Conservation (phyloP, 352 stramenopile species). For the Globisporangium nagaii region DNA sequence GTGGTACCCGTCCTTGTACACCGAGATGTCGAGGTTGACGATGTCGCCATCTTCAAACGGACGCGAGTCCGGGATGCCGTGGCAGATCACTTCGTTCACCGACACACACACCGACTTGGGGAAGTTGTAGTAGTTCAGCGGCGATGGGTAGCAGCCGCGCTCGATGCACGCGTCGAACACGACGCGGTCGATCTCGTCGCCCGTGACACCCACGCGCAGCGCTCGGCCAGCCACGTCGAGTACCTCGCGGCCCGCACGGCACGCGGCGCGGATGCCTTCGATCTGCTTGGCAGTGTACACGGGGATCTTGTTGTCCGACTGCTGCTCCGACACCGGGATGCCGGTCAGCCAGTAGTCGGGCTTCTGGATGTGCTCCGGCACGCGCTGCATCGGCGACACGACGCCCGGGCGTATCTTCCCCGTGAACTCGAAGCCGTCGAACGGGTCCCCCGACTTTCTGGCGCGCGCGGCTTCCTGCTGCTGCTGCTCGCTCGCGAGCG, state of each 20-base stretch:
- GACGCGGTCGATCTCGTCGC: conserved; percentile 96
- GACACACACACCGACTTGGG: conserved; percentile 90
- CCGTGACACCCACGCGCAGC: conserved; percentile 89
- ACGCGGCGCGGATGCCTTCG: conserved; percentile 89
- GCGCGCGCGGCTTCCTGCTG: neutral
- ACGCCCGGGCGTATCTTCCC: conserved; percentile 78
- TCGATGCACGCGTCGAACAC: conserved; percentile 93
- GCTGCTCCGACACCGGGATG: conserved; percentile 59
- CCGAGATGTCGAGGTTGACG: conserved; percentile 98
- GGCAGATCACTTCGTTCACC: conserved; percentile 96
- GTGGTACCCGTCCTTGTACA: conserved; percentile 97
- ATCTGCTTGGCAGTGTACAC: conserved; percentile 94
- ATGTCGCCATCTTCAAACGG: conserved; percentile 96
- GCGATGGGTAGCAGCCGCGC: conserved; percentile 93
- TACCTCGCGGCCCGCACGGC: conserved; percentile 88
- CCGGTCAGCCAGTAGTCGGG: conserved; percentile 91
- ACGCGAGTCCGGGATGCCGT: conserved; percentile 96
- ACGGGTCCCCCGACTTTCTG: conserved; percentile 22
- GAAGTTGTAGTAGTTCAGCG: conserved; percentile 98
- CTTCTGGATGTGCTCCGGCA: conserved; percentile 73
- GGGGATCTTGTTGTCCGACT: conserved; percentile 78
- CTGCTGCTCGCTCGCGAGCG: conserved; percentile 40
- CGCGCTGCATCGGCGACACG: conserved; percentile 65
- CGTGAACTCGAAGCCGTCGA: conserved; percentile 81
- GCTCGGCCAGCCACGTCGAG: conserved; percentile 92